A percentile compares a stretch with the other conserved stretches of the same genome.
Evolutionary conservation across 1,284 basidiomycete species (phyloP).

Genomic region (Irpex sp.): DNA sequence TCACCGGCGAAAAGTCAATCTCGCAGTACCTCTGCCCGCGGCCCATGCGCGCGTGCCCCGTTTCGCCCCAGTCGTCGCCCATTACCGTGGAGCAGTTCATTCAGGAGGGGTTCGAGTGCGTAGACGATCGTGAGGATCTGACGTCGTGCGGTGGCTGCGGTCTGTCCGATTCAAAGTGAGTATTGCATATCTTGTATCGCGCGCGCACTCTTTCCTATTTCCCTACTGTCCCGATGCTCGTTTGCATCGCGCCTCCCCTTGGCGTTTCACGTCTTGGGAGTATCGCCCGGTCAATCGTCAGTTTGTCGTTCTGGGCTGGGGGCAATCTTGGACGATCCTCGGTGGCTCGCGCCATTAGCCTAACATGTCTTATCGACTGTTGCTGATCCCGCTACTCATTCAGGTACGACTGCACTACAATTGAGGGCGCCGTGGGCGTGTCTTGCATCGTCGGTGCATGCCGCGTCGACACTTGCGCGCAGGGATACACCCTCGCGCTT

Average conservation of each 20-base stretch:
- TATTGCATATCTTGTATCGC: background rate
- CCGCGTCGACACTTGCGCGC: slow-evolving; percentile 25
- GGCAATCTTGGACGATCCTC: background rate
- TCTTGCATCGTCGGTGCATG: slow-evolving; percentile 27
- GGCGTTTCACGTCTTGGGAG: too few relatives aligned
- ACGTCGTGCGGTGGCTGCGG: slow-evolving; percentile 31
- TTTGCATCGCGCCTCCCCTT: background rate
- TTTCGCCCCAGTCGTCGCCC: slow-evolving; percentile 13
- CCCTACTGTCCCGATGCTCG: background rate
- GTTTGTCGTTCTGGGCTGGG: background rate
- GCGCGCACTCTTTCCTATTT: background rate
- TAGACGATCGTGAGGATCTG: slow-evolving; percentile 28
- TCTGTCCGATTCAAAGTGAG: slow-evolving; percentile 24
- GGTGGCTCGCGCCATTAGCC: background rate
- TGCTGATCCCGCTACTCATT: background rate
- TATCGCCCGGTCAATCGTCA: background rate
- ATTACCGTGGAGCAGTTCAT: slow-evolving; percentile 20
- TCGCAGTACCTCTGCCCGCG: slow-evolving; percentile 22
- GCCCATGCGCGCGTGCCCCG: slow-evolving; percentile 22
- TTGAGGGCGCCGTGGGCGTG: slow-evolving; percentile 24
- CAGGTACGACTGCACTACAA: slow-evolving; percentile 29
- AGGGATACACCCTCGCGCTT: slow-evolving; percentile 21
- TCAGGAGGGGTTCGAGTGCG: slow-evolving; percentile 27
- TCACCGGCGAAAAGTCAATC: slow-evolving; percentile 8
- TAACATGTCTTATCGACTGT: background rate